Evolutionary conservation across 768 basidiomycete species (phyloP), one percentile per base, ranked within the genome.

Genomic region (Boletus subparvulus): DNA sequence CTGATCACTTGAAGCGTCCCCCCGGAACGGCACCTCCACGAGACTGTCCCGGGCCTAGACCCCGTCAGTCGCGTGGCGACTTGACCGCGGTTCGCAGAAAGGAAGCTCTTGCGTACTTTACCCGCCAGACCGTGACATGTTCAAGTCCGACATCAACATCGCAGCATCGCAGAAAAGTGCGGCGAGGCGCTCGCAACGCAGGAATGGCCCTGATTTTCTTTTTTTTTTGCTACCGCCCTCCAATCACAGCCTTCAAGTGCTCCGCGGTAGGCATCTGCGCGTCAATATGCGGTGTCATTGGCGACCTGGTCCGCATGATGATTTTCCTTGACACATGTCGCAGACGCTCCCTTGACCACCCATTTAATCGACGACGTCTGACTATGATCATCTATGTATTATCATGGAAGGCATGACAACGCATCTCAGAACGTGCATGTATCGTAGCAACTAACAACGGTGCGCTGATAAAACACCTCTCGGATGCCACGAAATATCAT

Each of bases 361-460:
- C 7, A 30, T 32, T 32, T 11, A 4, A 32, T 32, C 32, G 32
- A 32, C 17, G n/a, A n/a, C 9, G 10, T 40, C 8, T 11, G 17
- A 40, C 4, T 40, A 4, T 19, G 10, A 19, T 46, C 21, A 13
- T 52, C 43, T 50, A 59, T 45, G 8, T 46, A 47, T 42, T 50
- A 45, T 52, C 47, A 24, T 60, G 9, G 10, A 51, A 17, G 48
- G 24, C 57, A 58, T 61, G 39, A 54, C 54, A 40, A 46, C 50
- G 37, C 63, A 56, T 61, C 42, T 28, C 52, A 45, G 30, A 47
- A 50, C 52, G 54, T 55, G 21, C 47, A 53, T 24, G 49, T 58
- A 63, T 63, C 68, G 40, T 67, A 50, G 24, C 44, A 48, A 40
- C 36, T 24, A 37, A 35, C 42, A 41, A 47, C 11, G 40, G 36